Percentiles rank a stretch among this genome's conserved stretches.
These are phyloP conservation scores for Entoloma clypeatum DNA, from an alignment of 1,284 basidiomycete genomes.

Conservation along the genomic window DNA sequence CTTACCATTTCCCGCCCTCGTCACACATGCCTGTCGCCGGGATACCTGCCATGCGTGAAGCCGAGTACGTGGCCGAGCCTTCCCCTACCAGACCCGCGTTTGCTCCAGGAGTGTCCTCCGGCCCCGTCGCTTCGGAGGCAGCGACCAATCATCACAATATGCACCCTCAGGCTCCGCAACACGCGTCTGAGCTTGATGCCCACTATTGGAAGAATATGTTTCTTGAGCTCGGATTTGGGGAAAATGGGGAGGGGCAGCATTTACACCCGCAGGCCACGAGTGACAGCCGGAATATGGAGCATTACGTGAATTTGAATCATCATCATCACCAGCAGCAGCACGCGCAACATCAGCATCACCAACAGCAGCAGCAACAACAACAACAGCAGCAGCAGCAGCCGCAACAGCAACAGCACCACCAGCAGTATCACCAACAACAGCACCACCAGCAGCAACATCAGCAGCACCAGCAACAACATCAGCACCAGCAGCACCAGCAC, in stretches of 20 bases:
- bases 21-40: slow-evolving; percentile 34
- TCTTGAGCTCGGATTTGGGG: slow-evolving; percentile 60
- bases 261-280: slow-evolving; percentile 17
- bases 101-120: slow-evolving; percentile 9
- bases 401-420: no score
- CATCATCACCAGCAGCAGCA: slow-evolving; percentile 20
- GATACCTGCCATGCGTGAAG: slow-evolving; percentile 18
- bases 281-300: slow-evolving; percentile 19
- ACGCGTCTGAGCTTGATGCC: slow-evolving; percentile 50
- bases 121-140: no score
- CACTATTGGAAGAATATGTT: slow-evolving; percentile 72
- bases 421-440: no score
- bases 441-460: slow-evolving; percentile 23
- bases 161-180: slow-evolving; percentile 34
- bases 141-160: slow-evolving; percentile 30
- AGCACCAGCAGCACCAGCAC: slow-evolving; percentile 20
- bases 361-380: slow-evolving; percentile 27
- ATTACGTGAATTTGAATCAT: slow-evolving; percentile 23
- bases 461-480: slow-evolving; percentile 20
- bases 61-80: slow-evolving; percentile 22
- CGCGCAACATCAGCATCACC: slow-evolving; percentile 23
- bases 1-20: slow-evolving; percentile 41
- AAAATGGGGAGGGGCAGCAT: slow-evolving; percentile 34
- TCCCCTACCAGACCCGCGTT: slow-evolving; percentile 16
- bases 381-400: slow-evolving; percentile 27